Percentiles rank a stretch among this genome's conserved stretches.
These are phyloP conservation scores for Cymbidium sinense DNA, from an alignment of 106 monocot species.

Conservation along the genomic window DNA sequence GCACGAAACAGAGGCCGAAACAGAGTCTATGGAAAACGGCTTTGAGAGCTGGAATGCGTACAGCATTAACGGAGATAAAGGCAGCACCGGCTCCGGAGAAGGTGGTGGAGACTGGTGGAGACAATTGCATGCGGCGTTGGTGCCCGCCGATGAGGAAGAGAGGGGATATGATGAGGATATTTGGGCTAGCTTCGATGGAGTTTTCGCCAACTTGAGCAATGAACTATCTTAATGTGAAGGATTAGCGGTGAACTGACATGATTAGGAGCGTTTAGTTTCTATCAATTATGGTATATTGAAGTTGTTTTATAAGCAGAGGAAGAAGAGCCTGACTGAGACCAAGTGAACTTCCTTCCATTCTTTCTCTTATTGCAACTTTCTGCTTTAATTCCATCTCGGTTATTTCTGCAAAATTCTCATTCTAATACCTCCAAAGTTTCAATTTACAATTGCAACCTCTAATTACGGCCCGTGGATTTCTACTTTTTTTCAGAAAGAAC, in stretches of 20 bases:
- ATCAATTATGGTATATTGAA: too few species aligned
- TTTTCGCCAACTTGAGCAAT: slow-evolving; percentile 10
- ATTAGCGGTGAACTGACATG: too few species aligned
- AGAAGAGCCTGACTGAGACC: background rate
- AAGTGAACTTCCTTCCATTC: background rate
- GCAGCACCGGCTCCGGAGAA: background rate
- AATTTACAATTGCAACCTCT: too few species aligned
- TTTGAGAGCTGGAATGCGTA: slow-evolving; percentile 1
- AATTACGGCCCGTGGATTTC: background rate
- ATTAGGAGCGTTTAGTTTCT: too few species aligned
- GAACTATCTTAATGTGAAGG: background rate
- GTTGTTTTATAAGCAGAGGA: background rate
- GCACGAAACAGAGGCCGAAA: slow-evolving; percentile 12
- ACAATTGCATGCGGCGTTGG: slow-evolving; percentile 16
- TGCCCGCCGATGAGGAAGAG: slow-evolving; percentile 10
- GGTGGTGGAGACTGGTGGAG: slow-evolving; percentile 10
- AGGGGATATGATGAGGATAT: slow-evolving; percentile 13
- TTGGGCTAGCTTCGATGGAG: slow-evolving; percentile 11
- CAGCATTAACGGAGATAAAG: background rate
- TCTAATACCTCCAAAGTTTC: too few species aligned
- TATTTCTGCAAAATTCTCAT: too few species aligned
- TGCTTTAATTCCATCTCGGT: background rate
- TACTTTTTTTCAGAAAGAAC: background rate
- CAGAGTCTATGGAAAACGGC: slow-evolving; percentile 7
- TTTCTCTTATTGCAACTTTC: background rate